phyloP scores from a whole-genome alignment of 192 early-diverging fungal genomes.

The Physocladia obscura region DNA sequence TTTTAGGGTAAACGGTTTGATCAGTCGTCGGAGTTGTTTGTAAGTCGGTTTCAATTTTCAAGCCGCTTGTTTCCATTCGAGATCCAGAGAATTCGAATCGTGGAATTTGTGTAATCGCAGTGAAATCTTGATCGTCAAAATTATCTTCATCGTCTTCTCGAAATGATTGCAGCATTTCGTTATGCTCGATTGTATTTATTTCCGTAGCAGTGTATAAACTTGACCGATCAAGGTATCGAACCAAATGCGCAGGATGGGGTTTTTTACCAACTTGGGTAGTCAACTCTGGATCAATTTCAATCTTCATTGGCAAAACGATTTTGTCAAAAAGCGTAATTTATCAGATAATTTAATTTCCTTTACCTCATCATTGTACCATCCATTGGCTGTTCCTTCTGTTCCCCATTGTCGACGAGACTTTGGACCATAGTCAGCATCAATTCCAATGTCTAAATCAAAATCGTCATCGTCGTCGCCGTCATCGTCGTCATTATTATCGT shows the following conservation, averaged over 20 bases:
- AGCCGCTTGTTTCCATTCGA: neutral
- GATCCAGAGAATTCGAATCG: neutral
- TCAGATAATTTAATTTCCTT: no score
- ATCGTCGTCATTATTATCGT: no score
- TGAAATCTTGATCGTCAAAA: neutral
- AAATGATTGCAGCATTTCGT: neutral
- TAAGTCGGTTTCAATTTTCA: neutral
- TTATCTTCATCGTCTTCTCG: neutral
- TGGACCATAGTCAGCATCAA: no score
- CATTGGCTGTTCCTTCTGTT: neutral
- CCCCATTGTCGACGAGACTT: neutral
- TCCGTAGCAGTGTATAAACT: conserved; percentile 20
- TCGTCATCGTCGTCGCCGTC: no score
- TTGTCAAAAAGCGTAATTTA: no score
- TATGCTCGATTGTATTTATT: neutral
- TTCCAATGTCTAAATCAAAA: no score
- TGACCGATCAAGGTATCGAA: neutral
- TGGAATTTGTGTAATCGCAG: neutral
- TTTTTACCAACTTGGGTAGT: neutral
- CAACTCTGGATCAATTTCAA: neutral
- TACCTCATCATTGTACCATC: neutral
- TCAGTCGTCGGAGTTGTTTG: neutral
- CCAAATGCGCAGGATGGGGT: conserved; percentile 16
- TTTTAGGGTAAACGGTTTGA: neutral
- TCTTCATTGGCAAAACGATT: no score